Base-by-base conservation (phyloP, 78 protist species). In the Chrysochromulina tobinii region DNA sequence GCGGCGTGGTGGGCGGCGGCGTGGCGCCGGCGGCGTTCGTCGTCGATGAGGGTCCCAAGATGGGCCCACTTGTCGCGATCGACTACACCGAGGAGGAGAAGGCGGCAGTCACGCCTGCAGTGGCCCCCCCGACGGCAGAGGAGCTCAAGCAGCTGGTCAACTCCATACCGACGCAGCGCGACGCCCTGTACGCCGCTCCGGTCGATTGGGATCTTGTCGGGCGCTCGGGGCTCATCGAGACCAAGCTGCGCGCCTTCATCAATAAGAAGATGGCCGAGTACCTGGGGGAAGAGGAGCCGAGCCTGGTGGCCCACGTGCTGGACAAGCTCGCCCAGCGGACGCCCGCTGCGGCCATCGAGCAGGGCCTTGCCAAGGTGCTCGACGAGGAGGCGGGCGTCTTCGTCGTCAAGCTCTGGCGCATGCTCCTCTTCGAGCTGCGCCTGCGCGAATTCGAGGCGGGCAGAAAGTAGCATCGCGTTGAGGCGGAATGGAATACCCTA, bases 371-470 rank as follows among this genome's bases (percentile, higher is more conserved):
- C 61, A 79, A 51, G 48, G 91, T 92, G 14, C 87, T 92, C 87
- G 94, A 92, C 59, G 94, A 92, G 21, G 94, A 92, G 7, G 94
- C 94, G 25, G 55, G 23, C 25, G 50, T 91, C n/a, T 92, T 92
- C 58, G 14, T 21, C 20, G 91, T 87, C 27, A 92, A 92, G 66
- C 87, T 92, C 64, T 92, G 94, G 94, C 91, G 94, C 6, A 72
- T 92, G 81, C 48, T 92, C 55, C n/a, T 87, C 53, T 92, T 66
- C 81, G 94, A 92, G 91, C 61, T 75, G 38, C 38, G 38, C 38
- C 38, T 38, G 38, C 38, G 38, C 38, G 38, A 38, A 38, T 38
- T 38, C 38, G 38, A 38, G 38, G 38, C 38, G 38, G 38, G 38
- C 38, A 38, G 38, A 38, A 38, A 38, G 38, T 38, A 38, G 38